A percentile compares a stretch with the other conserved stretches of the same genome.
phyloP scores from a whole-genome alignment of 352 stramenopile genomes.

The Globisporangium rhizosaccharum region DNA sequence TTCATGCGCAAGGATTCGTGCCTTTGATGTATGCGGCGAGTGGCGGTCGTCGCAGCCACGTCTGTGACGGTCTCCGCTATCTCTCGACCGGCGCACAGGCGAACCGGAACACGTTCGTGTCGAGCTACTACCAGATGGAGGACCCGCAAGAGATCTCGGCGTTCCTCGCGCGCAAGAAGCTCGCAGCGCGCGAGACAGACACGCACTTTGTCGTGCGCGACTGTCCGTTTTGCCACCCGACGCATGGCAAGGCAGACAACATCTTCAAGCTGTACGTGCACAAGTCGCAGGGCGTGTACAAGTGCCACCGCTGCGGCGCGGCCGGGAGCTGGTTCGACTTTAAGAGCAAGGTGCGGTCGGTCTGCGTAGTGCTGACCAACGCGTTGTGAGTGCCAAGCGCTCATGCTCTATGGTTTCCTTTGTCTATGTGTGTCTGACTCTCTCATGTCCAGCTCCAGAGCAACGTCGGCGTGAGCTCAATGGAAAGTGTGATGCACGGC shows the following conservation, averaged over 20 bases:
- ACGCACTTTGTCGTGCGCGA: slow-evolving; percentile 77
- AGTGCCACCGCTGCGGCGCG: slow-evolving; percentile 86
- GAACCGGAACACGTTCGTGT: slow-evolving; percentile 57
- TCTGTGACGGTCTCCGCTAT: slow-evolving; percentile 7
- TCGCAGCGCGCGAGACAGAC: slow-evolving; percentile 60
- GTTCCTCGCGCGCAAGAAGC: slow-evolving; percentile 72
- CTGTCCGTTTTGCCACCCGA: slow-evolving; percentile 86
- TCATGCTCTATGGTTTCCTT: neutral
- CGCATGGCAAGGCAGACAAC: slow-evolving; percentile 78
- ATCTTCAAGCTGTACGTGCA: slow-evolving; percentile 91
- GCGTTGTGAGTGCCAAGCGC: neutral
- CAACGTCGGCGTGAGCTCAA: slow-evolving; percentile 44
- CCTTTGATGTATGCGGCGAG: slow-evolving; percentile 1
- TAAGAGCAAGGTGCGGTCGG: slow-evolving; percentile 55
- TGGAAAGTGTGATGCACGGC: slow-evolving; percentile 30
- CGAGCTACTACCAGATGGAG: slow-evolving; percentile 69
- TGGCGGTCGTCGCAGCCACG: slow-evolving; percentile 1
- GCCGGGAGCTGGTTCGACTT: slow-evolving; percentile 89
- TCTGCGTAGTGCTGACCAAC: neutral
- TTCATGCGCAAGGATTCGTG: neutral
- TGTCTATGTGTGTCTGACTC: neutral
- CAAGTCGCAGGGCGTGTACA: slow-evolving; percentile 83
- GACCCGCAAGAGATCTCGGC: slow-evolving; percentile 57
- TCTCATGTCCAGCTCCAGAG: slow-evolving; percentile 30
- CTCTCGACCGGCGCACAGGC: slow-evolving; percentile 18